Percentiles rank a stretch among this genome's conserved stretches.
phyloP scores from a whole-genome alignment of 2,329 filamentous ascomycete species.

The Calonectria henricotiae region DNA sequence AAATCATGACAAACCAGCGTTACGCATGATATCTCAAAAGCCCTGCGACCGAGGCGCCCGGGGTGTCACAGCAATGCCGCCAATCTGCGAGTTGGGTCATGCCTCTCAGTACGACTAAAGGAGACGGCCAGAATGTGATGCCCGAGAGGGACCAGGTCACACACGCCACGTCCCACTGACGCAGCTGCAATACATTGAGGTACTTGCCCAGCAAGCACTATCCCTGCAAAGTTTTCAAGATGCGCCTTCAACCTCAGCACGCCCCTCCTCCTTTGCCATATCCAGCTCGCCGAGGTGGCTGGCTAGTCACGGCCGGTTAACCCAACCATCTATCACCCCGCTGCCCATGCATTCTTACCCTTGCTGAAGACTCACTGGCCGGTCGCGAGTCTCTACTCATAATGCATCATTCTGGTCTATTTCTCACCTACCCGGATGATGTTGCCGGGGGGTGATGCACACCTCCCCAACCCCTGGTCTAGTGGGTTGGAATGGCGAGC shows the following conservation, averaged over 20 bases:
- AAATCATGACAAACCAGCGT: neutral
- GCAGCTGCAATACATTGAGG: neutral
- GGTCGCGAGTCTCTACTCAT: constrained; percentile 15
- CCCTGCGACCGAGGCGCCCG: neutral
- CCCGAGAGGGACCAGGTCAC: neutral
- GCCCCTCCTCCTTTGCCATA: constrained; percentile 41
- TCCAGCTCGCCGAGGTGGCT: constrained; percentile 41
- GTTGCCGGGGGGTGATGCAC: constrained; percentile 6
- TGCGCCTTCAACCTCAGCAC: neutral
- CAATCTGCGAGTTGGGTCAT: neutral
- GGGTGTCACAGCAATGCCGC: neutral
- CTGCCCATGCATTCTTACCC: neutral
- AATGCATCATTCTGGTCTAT: constrained; percentile 31
- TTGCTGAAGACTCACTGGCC: neutral
- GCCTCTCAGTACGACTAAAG: neutral
- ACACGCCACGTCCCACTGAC: neutral
- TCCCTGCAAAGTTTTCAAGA: neutral
- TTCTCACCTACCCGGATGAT: neutral
- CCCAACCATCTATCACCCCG: neutral
- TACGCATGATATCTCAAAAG: neutral
- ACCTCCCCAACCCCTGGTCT: neutral
- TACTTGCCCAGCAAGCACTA: neutral
- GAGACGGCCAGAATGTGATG: neutral
- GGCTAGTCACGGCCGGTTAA: constrained; percentile 26
- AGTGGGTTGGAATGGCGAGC: neutral